Conservation (phyloP, 2,329 filamentous ascomycete species). For the Diaporthe vexans region DNA sequence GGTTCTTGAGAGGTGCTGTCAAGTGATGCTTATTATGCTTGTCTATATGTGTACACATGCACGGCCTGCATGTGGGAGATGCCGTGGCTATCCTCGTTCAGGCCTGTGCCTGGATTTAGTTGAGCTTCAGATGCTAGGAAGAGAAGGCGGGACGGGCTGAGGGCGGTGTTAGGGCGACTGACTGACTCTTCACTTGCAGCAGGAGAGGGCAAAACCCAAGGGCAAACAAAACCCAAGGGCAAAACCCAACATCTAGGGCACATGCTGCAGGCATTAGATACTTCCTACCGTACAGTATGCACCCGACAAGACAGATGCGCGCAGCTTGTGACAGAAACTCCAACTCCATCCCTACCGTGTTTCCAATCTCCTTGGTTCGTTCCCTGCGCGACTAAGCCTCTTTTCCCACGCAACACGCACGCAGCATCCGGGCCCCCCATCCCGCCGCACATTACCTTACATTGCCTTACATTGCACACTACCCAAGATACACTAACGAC, state of each 20-base stretch:
- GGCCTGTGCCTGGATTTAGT: neutral
- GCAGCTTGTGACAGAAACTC: slow-evolving; percentile 14
- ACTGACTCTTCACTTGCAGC: neutral
- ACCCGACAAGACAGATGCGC: neutral
- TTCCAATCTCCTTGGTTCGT: slow-evolving; percentile 28
- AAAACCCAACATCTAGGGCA: neutral
- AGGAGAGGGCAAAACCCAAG: neutral
- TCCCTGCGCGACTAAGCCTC: slow-evolving; percentile 9
- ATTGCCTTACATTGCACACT: slow-evolving; percentile 2
- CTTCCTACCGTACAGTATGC: neutral
- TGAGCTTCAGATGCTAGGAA: neutral
- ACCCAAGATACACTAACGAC: neutral
- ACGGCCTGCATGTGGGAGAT: neutral
- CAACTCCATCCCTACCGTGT: slow-evolving; percentile 11
- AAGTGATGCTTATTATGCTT: slow-evolving; percentile 23
- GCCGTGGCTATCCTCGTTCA: neutral
- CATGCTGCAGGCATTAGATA: neutral
- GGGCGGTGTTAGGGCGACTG: neutral
- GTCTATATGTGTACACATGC: neutral
- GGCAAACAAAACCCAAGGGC: too few species aligned
- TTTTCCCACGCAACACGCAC: slow-evolving; percentile 5
- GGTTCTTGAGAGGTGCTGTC: slow-evolving; percentile 11
- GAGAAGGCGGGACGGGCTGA: neutral
- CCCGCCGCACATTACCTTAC: slow-evolving; percentile 5
- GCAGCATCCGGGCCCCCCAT: neutral